A percentile compares a stretch with the other conserved stretches of the same genome.
phyloP scores from a whole-genome alignment of 1,284 basidiomycete genomes.

The Pseudozyma hubeiensis region DNA sequence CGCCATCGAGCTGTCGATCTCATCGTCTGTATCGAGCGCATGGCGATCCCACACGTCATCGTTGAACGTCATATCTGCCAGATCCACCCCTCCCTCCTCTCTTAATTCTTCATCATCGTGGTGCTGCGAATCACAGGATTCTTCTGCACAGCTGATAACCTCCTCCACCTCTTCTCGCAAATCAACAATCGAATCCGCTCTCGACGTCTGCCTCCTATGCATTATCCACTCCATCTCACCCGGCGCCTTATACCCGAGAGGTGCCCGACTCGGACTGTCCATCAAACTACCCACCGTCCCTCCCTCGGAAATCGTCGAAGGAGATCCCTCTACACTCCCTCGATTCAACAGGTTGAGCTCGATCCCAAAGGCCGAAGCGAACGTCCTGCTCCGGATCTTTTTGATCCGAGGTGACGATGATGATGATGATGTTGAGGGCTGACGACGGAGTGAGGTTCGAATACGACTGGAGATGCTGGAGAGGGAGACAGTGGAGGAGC shows the following conservation, averaged over 20 bases:
- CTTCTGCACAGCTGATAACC: background rate
- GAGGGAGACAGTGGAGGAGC: conserved; percentile 23
- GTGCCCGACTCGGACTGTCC: conserved; percentile 12
- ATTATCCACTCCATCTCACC: background rate
- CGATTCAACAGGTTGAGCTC: conserved; percentile 20
- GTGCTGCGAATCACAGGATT: too few species aligned
- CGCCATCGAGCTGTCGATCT: background rate
- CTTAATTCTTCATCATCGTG: background rate
- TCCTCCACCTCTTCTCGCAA: background rate
- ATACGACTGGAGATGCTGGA: conserved; percentile 23
- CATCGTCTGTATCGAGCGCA: background rate
- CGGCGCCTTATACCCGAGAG: conserved; percentile 9
- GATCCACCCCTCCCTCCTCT: conserved; percentile 10
- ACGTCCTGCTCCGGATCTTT: conserved; percentile 37
- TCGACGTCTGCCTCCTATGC: conserved; percentile 23
- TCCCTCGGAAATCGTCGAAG: conserved; percentile 14
- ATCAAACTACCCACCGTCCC: too few species aligned
- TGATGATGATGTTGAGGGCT: background rate
- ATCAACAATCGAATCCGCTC: conserved; percentile 36
- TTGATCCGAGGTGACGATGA: conserved; percentile 1
- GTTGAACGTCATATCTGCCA: conserved; percentile 23
- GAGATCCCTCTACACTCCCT: conserved; percentile 19
- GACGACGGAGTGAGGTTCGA: conserved; percentile 8
- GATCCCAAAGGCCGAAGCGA: conserved; percentile 41
- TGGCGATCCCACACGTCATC: conserved; percentile 20